Evolutionary conservation across 108 stramenopile species (phyloP).

Genomic region (Phaeodactylum tricornutum): DNA sequence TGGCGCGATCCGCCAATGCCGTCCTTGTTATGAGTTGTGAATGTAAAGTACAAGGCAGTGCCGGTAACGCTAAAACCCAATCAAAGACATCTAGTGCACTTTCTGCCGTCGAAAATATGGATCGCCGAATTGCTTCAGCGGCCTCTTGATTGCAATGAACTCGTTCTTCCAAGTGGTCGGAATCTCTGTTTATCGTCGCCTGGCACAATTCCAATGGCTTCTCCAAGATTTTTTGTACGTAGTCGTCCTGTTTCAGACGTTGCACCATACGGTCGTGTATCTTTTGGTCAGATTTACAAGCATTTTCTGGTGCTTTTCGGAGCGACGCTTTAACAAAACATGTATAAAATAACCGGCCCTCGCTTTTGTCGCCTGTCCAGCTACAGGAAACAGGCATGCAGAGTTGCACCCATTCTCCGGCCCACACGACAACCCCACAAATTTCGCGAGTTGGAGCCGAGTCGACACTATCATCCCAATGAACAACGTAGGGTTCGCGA

Average conservation of each 20-base stretch:
- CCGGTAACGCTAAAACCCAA: slow-evolving; percentile 44
- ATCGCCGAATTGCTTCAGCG: slow-evolving; percentile 35
- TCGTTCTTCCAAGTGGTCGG: slow-evolving; percentile 50
- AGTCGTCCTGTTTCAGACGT: slow-evolving; percentile 35
- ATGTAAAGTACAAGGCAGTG: slow-evolving; percentile 19
- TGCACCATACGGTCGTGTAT: slow-evolving; percentile 36
- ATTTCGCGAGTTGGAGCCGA: no score
- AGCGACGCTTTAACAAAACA: no score
- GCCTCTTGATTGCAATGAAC: slow-evolving; percentile 37
- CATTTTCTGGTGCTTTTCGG: no score
- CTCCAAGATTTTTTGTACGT: slow-evolving; percentile 17
- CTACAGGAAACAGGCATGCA: no score
- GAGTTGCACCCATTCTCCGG: no score
- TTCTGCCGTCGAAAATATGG: slow-evolving; percentile 34
- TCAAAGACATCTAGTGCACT: slow-evolving; percentile 49
- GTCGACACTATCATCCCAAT: no score
- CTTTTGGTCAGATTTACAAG: no score
- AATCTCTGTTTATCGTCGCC: not conserved
- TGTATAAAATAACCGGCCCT: no score
- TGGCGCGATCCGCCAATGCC: slow-evolving; percentile 46
- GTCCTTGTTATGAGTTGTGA: slow-evolving; percentile 3
- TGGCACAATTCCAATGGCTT: slow-evolving; percentile 3
- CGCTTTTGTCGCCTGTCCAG: no score
- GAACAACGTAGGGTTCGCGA: not conserved
- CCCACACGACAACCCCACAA: no score